Percentiles rank a stretch among this genome's conserved stretches.
phyloP scores from a whole-genome alignment of 768 basidiomycete species.

The Rhodotorula graminis region DNA sequence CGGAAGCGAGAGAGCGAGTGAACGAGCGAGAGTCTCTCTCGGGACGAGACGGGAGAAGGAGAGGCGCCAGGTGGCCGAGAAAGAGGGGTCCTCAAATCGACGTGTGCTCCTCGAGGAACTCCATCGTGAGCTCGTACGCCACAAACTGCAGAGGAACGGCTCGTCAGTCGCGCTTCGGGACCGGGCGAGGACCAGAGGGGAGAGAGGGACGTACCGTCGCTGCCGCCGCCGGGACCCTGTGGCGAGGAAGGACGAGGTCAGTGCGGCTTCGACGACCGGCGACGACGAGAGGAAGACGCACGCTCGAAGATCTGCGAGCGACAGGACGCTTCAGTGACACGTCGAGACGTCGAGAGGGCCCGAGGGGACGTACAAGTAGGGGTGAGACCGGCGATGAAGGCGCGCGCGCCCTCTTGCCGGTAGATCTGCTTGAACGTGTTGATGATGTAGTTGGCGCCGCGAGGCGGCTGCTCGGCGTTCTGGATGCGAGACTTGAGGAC shows the following conservation, averaged over 20 bases:
- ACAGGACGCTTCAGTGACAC: too few species aligned
- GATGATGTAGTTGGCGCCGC: constrained; percentile 40
- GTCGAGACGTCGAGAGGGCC: too few species aligned
- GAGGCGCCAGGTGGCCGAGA: too few species aligned
- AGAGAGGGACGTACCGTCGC: constrained; percentile 12
- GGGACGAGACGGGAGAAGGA: background rate
- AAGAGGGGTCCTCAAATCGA: constrained; percentile 5
- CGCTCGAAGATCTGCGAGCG: constrained; percentile 29
- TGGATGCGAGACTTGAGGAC: constrained; percentile 42
- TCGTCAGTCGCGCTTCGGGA: background rate
- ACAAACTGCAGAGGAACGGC: constrained; percentile 32
- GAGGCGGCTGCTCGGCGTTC: constrained; percentile 39
- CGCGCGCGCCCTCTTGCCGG: constrained; percentile 34
- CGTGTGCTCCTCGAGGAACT: constrained; percentile 31
- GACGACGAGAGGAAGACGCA: background rate
- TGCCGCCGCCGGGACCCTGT: constrained; percentile 37
- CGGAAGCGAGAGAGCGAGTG: too few species aligned
- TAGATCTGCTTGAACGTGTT: constrained; percentile 39
- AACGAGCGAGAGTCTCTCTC: too few species aligned
- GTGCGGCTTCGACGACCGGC: background rate
- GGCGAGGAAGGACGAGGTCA: background rate
- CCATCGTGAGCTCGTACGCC: constrained; percentile 43
- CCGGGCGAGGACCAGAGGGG: accelerated
- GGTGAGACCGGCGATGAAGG: constrained; percentile 43
- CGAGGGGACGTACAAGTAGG: constrained; percentile 40